Evolutionary conservation across 2,329 filamentous ascomycete genomes (phyloP).

Genomic region (Beauveria sp.): DNA sequence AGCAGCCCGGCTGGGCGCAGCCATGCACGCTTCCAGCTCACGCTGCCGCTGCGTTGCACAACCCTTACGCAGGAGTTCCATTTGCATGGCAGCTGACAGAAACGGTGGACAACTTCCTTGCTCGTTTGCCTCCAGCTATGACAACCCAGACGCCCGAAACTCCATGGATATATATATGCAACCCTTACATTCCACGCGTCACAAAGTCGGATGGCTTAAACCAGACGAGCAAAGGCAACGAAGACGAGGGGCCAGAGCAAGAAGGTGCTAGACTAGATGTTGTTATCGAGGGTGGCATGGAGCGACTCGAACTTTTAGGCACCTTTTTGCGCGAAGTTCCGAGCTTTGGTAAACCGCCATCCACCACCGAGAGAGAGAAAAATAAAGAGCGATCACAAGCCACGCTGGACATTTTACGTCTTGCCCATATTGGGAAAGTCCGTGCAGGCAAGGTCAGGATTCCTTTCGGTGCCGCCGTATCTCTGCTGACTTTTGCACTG

Average conservation of each 20-base stretch:
- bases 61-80: constrained; percentile 47
- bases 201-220: constrained; percentile 25
- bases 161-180: constrained; percentile 68
- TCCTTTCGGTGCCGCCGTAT: neutral
- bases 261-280: constrained; percentile 36
- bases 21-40: constrained; percentile 14
- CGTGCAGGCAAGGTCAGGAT: constrained; percentile 55
- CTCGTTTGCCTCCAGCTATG: constrained; percentile 59
- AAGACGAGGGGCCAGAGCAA: constrained; percentile 41
- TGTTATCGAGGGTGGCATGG: constrained; percentile 45
- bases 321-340: constrained; percentile 42
- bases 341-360: constrained; percentile 24
- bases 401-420: constrained; percentile 46
- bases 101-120: constrained; percentile 56
- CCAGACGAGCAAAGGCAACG: constrained; percentile 34
- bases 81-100: constrained; percentile 59
- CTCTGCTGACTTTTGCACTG: neutral
- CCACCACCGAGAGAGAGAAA: constrained; percentile 37
- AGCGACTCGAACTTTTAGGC: constrained; percentile 38
- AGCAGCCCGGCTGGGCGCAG: constrained; percentile 21
- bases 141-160: constrained; percentile 38
- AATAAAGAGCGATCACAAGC: constrained; percentile 42
- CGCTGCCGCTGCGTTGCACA: constrained; percentile 37
- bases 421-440: constrained; percentile 53
- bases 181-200: constrained; percentile 45